Base-by-base conservation (phyloP, 2,329 filamentous ascomycete species). In the Cadophora sp. region DNA sequence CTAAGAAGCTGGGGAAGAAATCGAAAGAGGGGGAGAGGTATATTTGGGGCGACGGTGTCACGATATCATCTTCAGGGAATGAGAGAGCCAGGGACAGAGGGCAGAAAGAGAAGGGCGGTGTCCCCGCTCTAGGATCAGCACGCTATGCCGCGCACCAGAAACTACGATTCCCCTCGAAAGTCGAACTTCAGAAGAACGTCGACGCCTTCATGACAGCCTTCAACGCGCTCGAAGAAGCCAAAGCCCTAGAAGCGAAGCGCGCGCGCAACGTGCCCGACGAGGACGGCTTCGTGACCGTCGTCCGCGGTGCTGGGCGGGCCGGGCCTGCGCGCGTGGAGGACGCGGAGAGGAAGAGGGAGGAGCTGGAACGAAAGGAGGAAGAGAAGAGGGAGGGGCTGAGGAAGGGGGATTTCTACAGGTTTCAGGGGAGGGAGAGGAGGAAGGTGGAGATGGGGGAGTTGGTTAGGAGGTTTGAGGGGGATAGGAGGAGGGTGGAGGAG, bases 271-370 rank as follows among this genome's bases (percentile, higher is more conserved):
- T 93, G 75, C 93, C 95, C 0, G 96, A 99, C 79, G 94, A 93
- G 76, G 96, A 99, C 79, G 96, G 96, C 1, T 99, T 99, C 78
- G 87, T 98, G 60, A 98, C 94, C 3, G 96, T 99, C 27, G 92
- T 90, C 1, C 87, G 92, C 65, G 94, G 94, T 65, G 94, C 94
- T 29, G 92, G 92, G 48, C 84, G 91, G 67, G 85, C 85, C 7
- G 91, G 91, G n/a, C 89, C 92, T 0, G 94, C 92, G 1, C 87
- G 90, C 65, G 85, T 89, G 70, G 91, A 91, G 73, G 93, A 92
- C 74, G 88, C 89, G 19, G 86, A 89, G 76, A 87, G 88, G 73
- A 84, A 85, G 65, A 82, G 80, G 71, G 81, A 81, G 76, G 86
- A 84, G 81, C 85, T 89, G 82, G 82, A 88, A 77, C 88, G 91